Percentiles rank a stretch among this genome's conserved stretches.
Evolutionary conservation across 306 rosid species (phyloP).

Genomic region (Castanospermum australe): DNA sequence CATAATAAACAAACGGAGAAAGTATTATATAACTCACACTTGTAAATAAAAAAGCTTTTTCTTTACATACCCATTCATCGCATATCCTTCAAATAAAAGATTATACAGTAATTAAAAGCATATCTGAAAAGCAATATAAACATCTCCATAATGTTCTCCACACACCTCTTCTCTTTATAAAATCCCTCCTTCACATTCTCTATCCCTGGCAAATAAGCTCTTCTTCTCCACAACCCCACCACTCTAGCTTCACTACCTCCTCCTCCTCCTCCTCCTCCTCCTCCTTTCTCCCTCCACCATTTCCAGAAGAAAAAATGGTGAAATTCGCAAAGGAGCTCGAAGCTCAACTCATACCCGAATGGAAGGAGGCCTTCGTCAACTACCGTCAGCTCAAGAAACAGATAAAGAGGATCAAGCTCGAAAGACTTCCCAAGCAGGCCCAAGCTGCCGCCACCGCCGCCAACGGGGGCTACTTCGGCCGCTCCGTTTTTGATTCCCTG

Average conservation of each 20-base stretch:
- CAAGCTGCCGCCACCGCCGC: background rate
- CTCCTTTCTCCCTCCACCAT: background rate
- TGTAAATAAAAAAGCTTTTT: too few relatives aligned
- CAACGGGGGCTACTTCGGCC: constrained; percentile 40
- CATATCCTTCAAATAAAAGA: background rate
- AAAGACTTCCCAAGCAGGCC: constrained; percentile 31
- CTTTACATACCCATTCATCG: too few relatives aligned
- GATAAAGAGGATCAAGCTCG: constrained; percentile 63
- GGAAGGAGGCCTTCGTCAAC: constrained; percentile 81
- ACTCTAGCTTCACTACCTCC: background rate
- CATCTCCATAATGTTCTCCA: constrained; percentile 20
- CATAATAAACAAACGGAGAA: too few relatives aligned
- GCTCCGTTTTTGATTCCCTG: constrained; percentile 53
- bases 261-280: constrained; percentile 2
- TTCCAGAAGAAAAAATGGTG: constrained; percentile 52
- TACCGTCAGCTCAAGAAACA: constrained; percentile 78
- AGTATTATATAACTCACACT: too few relatives aligned
- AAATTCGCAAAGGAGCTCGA: constrained; percentile 94
- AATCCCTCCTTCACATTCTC: constrained; percentile 22
- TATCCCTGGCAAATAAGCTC: background rate
- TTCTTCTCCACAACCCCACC: background rate
- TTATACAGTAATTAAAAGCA: constrained; percentile 4
- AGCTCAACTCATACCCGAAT: constrained; percentile 90
- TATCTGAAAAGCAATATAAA: background rate
- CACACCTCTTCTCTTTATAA: constrained; percentile 36